Percentiles rank a stretch among this genome's conserved stretches.
phyloP scores from a whole-genome alignment of 257 asterid species.

The Coffea canephora region DNA sequence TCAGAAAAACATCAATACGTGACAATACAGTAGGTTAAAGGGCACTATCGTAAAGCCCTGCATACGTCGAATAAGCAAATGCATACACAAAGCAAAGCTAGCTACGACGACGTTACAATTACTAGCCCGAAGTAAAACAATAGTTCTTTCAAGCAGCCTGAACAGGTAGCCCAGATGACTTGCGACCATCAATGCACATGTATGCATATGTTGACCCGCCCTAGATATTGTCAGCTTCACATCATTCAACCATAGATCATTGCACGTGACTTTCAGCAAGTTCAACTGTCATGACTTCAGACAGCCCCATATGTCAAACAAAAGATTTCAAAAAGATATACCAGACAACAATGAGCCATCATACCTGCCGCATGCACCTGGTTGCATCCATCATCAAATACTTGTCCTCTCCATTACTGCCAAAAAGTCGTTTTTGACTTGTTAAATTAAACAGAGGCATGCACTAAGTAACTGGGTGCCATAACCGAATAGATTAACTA shows the following conservation, averaged over 20 bases:
- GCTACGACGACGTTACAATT: neutral
- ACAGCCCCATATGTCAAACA: neutral
- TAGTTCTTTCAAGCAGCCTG: neutral
- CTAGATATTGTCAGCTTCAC: neutral
- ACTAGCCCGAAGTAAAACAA: neutral
- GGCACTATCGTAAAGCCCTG: neutral
- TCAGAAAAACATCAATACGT: neutral
- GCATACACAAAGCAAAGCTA: conserved; percentile 4
- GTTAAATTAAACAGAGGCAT: neutral
- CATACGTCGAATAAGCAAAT: conserved; percentile 1
- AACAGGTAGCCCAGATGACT: conserved; percentile 1
- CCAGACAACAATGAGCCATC: neutral
- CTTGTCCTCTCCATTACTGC: conserved; percentile 10
- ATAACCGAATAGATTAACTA: neutral
- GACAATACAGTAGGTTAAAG: neutral
- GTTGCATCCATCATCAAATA: neutral
- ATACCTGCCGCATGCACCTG: neutral
- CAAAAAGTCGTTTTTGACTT: neutral
- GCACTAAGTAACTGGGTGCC: neutral
- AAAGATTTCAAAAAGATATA: neutral
- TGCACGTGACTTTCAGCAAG: neutral
- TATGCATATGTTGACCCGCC: neutral
- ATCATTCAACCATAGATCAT: neutral
- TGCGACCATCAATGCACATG: neutral
- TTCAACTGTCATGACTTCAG: neutral